Percentiles rank a stretch among this genome's conserved stretches.
phyloP scores from a whole-genome alignment of 192 early-diverging fungal genomes.

The Rhizophagus clarus region DNA sequence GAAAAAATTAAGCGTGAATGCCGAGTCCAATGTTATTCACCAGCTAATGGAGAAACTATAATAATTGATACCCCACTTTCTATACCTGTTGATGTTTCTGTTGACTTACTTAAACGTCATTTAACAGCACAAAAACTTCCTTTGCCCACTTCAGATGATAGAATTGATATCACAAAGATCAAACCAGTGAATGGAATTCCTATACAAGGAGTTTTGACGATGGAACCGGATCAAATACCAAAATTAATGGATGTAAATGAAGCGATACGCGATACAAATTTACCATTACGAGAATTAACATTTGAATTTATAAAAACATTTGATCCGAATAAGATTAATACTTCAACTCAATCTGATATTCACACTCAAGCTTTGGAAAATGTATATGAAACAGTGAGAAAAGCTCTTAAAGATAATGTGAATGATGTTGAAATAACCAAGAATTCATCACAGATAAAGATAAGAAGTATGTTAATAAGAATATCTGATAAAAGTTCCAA shows the following conservation, averaged over 20 bases:
- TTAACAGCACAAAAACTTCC: conserved; percentile 35
- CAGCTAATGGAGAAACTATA: conserved; percentile 83
- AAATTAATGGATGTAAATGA: conserved; percentile 44
- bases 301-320: conserved; percentile 43
- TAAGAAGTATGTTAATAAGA: conserved; percentile 30
- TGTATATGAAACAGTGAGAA: conserved; percentile 38
- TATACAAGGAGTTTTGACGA: conserved; percentile 49
- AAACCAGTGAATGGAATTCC: conserved; percentile 42
- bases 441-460: conserved; percentile 12
- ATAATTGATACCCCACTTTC: conserved; percentile 66
- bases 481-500: conserved; percentile 38
- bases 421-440: conserved; percentile 6
- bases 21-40: conserved; percentile 81
- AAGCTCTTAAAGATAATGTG: conserved; percentile 38
- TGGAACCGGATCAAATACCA: conserved; percentile 42
- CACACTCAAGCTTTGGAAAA: conserved; percentile 34
- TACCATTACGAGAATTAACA: conserved; percentile 40
- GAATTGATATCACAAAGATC: conserved; percentile 23
- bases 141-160: conserved; percentile 12
- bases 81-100: conserved; percentile 62
- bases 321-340: conserved; percentile 36
- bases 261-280: conserved; percentile 34
- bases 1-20: conserved; percentile 82
- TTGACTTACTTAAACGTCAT: conserved; percentile 48
- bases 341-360: neutral